Base-by-base conservation (phyloP, 768 basidiomycete species). In the Xerocomellus dryophilus region DNA sequence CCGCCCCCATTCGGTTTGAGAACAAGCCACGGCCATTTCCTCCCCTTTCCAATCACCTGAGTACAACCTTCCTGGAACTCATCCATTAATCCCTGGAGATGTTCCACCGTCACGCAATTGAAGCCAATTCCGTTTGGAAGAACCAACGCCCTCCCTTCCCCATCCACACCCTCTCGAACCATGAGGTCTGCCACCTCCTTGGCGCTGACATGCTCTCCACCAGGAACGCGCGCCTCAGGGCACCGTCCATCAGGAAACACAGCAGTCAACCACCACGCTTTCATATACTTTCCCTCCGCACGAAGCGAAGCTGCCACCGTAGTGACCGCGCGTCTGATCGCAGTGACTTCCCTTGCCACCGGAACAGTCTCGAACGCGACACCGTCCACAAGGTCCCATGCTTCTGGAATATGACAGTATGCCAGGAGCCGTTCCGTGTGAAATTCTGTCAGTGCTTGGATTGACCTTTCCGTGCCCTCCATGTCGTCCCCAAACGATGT, bases 291-390 rank as follows among this genome's bases (percentile, higher is more conserved):
- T 18, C 63, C 60, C 7, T 65, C 50, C 40, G 48, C 61, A 5
- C 41, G 56, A 29, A 73, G 55, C 12, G 57, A 45, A 2, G 54
- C 50, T 2, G 66, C 50, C 12, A 88, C 70, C 5, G 47, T 43
- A 2, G 61, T 63, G 60, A 93, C 78, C 3, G 88, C 88, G 11
- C 69, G 70, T 45, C 87, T 73, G 57, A 92, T 84, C 14, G 86
- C 87, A 20, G 66, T 66, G 5, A 87, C 75, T 66, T 93, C 91
- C 34, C 83, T 71, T 8, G 77, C 63, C 4, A 90, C 73, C 0
- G 90, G 88, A 5, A 92, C 72, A 0, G 89, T 92, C 74, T 93
- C 91, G 65, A 93, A 92, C 11, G 85, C 86, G 45, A 92, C 59
- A 54, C 75, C 79, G 51, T 87, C 83, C 49, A 92, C 70, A 11